Percentiles rank a stretch among this genome's conserved stretches.
These are phyloP conservation scores for Neofusicoccum laricinum DNA, from an alignment of 2,329 filamentous ascomycete genomes.

Conservation along the genomic window DNA sequence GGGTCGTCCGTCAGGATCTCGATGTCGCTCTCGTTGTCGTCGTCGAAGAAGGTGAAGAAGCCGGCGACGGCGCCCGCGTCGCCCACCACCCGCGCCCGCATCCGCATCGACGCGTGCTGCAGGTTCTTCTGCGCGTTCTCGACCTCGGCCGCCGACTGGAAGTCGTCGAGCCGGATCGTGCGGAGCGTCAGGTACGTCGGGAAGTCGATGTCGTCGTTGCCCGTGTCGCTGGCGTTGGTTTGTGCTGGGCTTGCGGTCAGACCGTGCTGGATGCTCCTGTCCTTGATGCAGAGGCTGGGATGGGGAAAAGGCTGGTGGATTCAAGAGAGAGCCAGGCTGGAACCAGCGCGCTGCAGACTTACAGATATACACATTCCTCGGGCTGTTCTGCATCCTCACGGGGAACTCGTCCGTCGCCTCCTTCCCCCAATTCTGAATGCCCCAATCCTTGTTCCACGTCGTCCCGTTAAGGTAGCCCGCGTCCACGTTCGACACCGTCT, in stretches of 20 bases:
- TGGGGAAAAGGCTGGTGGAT: too few relatives aligned
- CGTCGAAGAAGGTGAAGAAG: conserved; percentile 55
- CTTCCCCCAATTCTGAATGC: conserved; percentile 46
- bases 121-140: conserved; percentile 45
- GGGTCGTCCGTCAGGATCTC: conserved; percentile 52
- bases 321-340: too few relatives aligned
- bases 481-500: conserved; percentile 21
- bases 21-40: conserved; percentile 50
- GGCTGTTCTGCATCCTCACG: conserved; percentile 45
- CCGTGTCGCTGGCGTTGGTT: conserved; percentile 26
- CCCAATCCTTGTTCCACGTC: conserved; percentile 38
- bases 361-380: conserved; percentile 46
- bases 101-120: conserved; percentile 48
- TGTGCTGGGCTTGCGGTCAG: not conserved
- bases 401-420: conserved; percentile 36
- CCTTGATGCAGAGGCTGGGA: not conserved
- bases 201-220: conserved; percentile 23
- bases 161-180: conserved; percentile 41
- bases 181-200: conserved; percentile 48
- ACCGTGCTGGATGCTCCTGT: not conserved
- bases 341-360: too few relatives aligned
- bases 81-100: conserved; percentile 46
- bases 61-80: conserved; percentile 48
- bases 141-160: conserved; percentile 50
- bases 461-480: conserved; percentile 32